Evolutionary conservation across 129 eudicot genomes (phyloP).

Genomic region (Artemisia annua): DNA sequence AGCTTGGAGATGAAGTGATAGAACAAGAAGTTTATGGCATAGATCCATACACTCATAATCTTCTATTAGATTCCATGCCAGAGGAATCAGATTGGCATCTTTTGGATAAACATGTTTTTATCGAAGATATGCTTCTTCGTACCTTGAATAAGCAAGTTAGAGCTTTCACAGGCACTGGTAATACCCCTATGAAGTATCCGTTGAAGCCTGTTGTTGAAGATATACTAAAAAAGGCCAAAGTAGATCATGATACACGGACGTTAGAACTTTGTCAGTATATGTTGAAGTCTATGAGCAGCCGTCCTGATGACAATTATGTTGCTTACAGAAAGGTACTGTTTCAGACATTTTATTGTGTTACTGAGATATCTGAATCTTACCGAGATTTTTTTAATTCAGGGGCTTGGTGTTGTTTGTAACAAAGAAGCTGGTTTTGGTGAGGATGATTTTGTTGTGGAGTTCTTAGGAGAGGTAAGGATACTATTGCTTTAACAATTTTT

Average conservation of each 20-base stretch:
- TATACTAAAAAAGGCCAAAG: slow-evolving; percentile 49
- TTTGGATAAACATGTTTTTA: slow-evolving; percentile 74
- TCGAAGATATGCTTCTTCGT: slow-evolving; percentile 85
- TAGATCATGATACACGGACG: slow-evolving; percentile 51
- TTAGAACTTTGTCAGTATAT: slow-evolving; percentile 63
- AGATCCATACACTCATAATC: slow-evolving; percentile 97
- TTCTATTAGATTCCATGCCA: slow-evolving; percentile 90
- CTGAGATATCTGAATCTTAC: neutral
- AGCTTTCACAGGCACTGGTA: slow-evolving; percentile 75
- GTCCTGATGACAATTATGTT: slow-evolving; percentile 96
- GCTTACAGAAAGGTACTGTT: slow-evolving; percentile 85
- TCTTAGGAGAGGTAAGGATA: slow-evolving; percentile 86
- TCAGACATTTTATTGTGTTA: neutral
- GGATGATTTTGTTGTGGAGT: slow-evolving; percentile 97
- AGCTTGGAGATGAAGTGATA: slow-evolving; percentile 87
- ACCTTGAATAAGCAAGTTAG: slow-evolving; percentile 80
- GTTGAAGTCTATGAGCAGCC: slow-evolving; percentile 63
- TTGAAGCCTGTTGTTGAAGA: slow-evolving; percentile 75
- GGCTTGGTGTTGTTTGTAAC: slow-evolving; percentile 99
- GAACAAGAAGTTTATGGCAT: slow-evolving; percentile 99
- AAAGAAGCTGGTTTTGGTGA: slow-evolving; percentile 84
- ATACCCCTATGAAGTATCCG: slow-evolving; percentile 84
- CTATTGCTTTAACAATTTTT: slow-evolving; percentile 8
- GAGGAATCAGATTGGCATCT: slow-evolving; percentile 87
- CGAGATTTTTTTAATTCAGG: slow-evolving; percentile 42